Evolutionary conservation across 1,284 basidiomycete genomes (phyloP), one percentile per base, ranked within the genome.

Genomic region (Peniophora sp.): DNA sequence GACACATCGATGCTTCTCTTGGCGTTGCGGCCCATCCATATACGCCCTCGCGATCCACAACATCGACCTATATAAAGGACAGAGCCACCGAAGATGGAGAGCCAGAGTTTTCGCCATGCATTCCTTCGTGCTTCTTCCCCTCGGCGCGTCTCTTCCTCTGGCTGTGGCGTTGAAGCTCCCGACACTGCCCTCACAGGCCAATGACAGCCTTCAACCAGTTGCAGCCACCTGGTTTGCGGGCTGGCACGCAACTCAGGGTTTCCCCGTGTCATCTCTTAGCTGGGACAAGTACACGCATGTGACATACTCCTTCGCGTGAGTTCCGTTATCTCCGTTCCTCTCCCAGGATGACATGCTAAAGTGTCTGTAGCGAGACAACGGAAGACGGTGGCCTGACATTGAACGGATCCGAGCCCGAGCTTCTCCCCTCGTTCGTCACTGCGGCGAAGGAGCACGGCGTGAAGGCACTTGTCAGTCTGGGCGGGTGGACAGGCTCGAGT

Each of bases 401-500:
- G 47, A 62, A 68, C 27, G 64, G 58, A 10, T 66, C 69, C 12
- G 71, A 75, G 54, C 56, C 65, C 3, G 50, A 61, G 14, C 53
- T 73, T 5, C 63, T 84, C 8, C 71, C 73, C 2, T 55, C 66
- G 10, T 83, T 84, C 53, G 78, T 84, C 3, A 37, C 58, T 3
- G 58, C 68, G 15, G 81, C 81, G 2, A 71, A 79, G 51, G 50
- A 62, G 2, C 59, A 83, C 57, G 64, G 63, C 44, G 85, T 89
- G 51, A 70, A 74, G 51, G 85, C 88, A 17, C 69, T 82, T 37
- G 60, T 91, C 35, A 79, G 83, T 22, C 71, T 94, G 45, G 92
- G 92, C 36, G 92, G 92, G 18, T 94, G 89, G 89, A 76, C 77
- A 3, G 88, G 88, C 27, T 78, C 77, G 6, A 64, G 52, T 11